Base-by-base conservation (phyloP, 1,284 basidiomycete species). In the Marasmius sp. region DNA sequence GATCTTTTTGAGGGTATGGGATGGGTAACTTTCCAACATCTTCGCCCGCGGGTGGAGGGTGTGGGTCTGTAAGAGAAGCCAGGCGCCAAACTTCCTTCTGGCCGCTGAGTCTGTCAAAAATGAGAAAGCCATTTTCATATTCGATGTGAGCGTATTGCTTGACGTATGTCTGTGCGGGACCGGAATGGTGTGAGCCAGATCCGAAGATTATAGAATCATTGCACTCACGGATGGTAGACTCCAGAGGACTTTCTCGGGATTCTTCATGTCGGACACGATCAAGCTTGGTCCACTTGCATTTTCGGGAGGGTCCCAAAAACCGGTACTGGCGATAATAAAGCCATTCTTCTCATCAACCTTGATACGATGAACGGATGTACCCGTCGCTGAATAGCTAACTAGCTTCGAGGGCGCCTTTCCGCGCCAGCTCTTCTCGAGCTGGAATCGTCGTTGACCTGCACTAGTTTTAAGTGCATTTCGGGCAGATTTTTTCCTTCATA, bases 51-150 rank as follows among this genome's bases (percentile, higher is more conserved):
- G 63, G 22, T 49, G 66, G 38, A 60, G 57, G 52, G n/a, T n/a
- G 18, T 1, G 52, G 52, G 16, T 43, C 43, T 2, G 11, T 33
- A 37, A 22, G 38, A 49, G 49, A 57, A 7, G 73, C 72, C 9
- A 77, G 79, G 18, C 85, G 77, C 91, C 91, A 93, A 14, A 92
- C 83, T 70, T 93, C 91, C 64, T 88, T 87, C 59, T 71, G 67
- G 3, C 81, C 79, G 38, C 79, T 79, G 12, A 72, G 57, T 20
- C 88, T 82, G 66, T 91, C 88, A 69, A 91, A 90, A 54, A 92
- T 74, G 53, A 92, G 74, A 69, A 82, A 91, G 8, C 91, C 91
- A 39, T 82, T 75, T n/a, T 79, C 84, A 66, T 91, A 93, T 71
- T 93, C 91, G 67, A 85, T 83, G 69, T 93, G 91, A 0, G 89